Evolutionary conservation across 345 rosid genomes (phyloP).

Genomic region (Chamaenerion angustifolium): DNA sequence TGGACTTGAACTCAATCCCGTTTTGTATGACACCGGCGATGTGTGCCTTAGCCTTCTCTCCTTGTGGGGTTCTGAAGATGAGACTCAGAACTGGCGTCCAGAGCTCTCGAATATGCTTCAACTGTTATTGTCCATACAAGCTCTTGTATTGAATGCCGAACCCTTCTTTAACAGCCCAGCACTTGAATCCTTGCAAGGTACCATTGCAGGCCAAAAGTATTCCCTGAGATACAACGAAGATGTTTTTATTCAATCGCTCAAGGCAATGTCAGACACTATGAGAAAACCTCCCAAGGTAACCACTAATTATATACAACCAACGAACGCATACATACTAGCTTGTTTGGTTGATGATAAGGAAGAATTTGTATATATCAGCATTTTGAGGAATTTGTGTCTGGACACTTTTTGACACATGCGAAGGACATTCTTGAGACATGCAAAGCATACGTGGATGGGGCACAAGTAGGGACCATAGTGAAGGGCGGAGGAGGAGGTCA

Average conservation of each 20-base stretch:
- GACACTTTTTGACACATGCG: conserved; percentile 58
- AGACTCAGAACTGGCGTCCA: conserved; percentile 68
- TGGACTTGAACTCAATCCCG: conserved; percentile 79
- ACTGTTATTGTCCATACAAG: conserved; percentile 90
- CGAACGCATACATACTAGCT: no score
- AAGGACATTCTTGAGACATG: conserved; percentile 56
- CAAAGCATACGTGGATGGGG: conserved; percentile 60
- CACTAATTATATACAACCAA: no score
- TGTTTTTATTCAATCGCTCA: conserved; percentile 42
- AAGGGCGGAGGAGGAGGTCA: no score
- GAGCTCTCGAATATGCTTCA: conserved; percentile 63
- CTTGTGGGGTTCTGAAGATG: conserved; percentile 54
- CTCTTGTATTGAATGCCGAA: conserved; percentile 63
- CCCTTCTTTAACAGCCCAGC: conserved; percentile 92
- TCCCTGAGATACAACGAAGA: conserved; percentile 52
- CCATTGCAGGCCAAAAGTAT: conserved; percentile 27
- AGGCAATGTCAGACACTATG: conserved; percentile 56
- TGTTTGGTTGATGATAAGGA: conserved; percentile 9
- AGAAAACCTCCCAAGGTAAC: conserved; percentile 75
- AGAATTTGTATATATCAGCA: conserved; percentile 93
- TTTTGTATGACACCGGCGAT: conserved; percentile 56
- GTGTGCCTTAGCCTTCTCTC: conserved; percentile 81
- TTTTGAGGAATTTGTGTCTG: conserved; percentile 57
- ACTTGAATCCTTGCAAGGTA: conserved; percentile 24
- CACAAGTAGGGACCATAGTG: conserved; percentile 27